Evolutionary conservation across 805 yeast species (phyloP).

Genomic region (Grigorovia transvaalensis): DNA sequence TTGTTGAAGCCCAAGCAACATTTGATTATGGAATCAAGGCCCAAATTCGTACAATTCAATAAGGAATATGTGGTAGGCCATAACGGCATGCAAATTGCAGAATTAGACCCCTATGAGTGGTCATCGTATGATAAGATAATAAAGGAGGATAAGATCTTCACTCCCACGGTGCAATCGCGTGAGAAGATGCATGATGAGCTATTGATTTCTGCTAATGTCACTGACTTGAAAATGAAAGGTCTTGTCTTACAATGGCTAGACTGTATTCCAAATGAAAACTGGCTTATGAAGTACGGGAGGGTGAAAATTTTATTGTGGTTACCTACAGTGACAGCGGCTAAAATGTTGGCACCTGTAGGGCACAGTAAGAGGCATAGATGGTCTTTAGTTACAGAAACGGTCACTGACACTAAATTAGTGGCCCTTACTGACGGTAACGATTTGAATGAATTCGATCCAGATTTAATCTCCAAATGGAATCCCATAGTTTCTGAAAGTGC

Average conservation of each 20-base stretch:
- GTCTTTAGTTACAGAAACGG: conserved; percentile 54
- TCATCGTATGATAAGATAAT: conserved; percentile 42
- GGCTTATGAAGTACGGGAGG: conserved; percentile 65
- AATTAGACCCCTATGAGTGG: conserved; percentile 59
- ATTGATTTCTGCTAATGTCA: conserved; percentile 49
- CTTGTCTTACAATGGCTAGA: conserved; percentile 64
- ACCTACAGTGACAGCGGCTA: conserved; percentile 48
- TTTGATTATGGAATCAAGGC: conserved; percentile 47
- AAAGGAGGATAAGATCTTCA: conserved; percentile 35
- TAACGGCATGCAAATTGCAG: too few species aligned
- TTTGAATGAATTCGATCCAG: conserved; percentile 11
- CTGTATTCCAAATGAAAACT: conserved; percentile 57
- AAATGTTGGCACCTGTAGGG: conserved; percentile 49
- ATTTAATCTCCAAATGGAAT: conserved; percentile 12
- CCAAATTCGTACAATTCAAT: conserved; percentile 16
- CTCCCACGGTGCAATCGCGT: conserved; percentile 29
- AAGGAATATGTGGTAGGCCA: neutral
- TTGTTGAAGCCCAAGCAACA: conserved; percentile 54
- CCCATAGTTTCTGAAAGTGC: conserved; percentile 28
- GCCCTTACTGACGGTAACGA: conserved; percentile 34
- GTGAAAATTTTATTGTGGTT: conserved; percentile 68
- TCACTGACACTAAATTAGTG: conserved; percentile 46
- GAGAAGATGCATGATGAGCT: conserved; percentile 42
- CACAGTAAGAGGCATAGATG: conserved; percentile 47
- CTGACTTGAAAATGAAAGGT: conserved; percentile 48